A percentile compares a stretch with the other conserved stretches of the same genome.
Evolutionary conservation across 139 green algal genomes (phyloP).

Genomic region (Volvox reticuliferus): DNA sequence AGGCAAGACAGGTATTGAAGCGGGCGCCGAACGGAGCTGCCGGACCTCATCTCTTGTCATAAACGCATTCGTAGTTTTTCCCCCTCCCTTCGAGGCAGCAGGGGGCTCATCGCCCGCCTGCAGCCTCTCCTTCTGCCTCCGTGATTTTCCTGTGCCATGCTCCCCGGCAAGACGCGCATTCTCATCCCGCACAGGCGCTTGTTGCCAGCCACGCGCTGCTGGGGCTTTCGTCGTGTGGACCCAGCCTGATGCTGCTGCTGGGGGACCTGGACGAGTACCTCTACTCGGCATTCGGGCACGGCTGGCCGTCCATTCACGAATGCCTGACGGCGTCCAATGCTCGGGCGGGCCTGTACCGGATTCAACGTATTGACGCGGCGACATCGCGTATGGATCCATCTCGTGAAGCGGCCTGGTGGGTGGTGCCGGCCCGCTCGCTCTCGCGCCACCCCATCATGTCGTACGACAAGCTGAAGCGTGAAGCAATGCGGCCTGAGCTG

Average conservation of each 20-base stretch:
- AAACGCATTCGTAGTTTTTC: too few relatives aligned
- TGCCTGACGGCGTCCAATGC: background rate
- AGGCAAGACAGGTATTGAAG: too few relatives aligned
- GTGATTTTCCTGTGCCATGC: too few relatives aligned
- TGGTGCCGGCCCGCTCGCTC: background rate
- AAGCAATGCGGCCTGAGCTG: background rate
- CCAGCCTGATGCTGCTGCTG: background rate
- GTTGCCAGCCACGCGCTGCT: constrained; percentile 31
- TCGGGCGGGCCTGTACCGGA: background rate
- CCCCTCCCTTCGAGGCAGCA: too few relatives aligned
- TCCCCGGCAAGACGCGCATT: too few relatives aligned
- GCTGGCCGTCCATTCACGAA: background rate
- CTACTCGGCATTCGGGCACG: background rate
- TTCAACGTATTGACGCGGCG: background rate
- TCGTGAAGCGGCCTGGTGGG: background rate
- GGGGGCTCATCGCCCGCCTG: too few relatives aligned
- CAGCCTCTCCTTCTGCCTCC: too few relatives aligned
- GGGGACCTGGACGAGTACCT: constrained; percentile 29
- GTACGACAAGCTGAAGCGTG: background rate
- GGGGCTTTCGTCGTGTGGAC: constrained; percentile 1
- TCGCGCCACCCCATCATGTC: constrained; percentile 27
- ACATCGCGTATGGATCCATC: background rate
- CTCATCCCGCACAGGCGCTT: constrained; percentile 15
- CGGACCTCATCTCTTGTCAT: too few relatives aligned
- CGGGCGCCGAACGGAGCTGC: too few relatives aligned